A percentile compares a stretch with the other conserved stretches of the same genome.
phyloP scores from a whole-genome alignment of 345 rosid species.

The Noccaea bulbosa region DNA sequence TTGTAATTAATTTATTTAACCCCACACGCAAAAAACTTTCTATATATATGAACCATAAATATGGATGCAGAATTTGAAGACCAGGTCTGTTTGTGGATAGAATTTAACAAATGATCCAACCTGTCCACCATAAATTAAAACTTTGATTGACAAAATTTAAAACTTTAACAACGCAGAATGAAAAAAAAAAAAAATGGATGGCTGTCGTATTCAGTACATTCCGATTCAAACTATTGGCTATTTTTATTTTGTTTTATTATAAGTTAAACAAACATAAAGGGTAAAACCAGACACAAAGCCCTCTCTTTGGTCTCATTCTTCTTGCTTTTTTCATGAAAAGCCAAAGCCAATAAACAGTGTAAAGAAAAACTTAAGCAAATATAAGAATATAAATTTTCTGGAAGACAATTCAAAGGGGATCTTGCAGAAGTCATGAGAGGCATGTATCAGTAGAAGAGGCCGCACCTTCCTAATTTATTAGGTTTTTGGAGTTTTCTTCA shows the following conservation, averaged over 20 bases:
- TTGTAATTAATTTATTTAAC: conserved; percentile 39
- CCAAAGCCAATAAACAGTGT: conserved; percentile 43
- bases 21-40: conserved; percentile 44
- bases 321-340: conserved; percentile 46
- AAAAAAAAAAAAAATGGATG: conserved; percentile 5
- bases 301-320: conserved; percentile 46
- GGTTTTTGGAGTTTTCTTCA: conserved; percentile 34
- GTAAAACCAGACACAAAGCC: conserved; percentile 40
- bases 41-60: conserved; percentile 42
- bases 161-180: not conserved
- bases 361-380: conserved; percentile 20
- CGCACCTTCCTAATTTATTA: conserved; percentile 31
- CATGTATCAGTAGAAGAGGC: conserved; percentile 39
- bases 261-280: conserved; percentile 33
- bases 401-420: conserved; percentile 40
- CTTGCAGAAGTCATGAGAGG: conserved; percentile 42
- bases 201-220: conserved; percentile 52
- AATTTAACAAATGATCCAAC: conserved; percentile 45
- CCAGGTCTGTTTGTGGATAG: conserved; percentile 40
- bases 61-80: conserved; percentile 42
- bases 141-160: conserved; percentile 1
- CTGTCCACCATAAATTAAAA: conserved; percentile 42
- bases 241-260: conserved; percentile 27
- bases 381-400: not conserved
- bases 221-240: conserved; percentile 46